Conservation (phyloP, 495 filamentous ascomycete genomes). For the Filosporella fistucella region DNA sequence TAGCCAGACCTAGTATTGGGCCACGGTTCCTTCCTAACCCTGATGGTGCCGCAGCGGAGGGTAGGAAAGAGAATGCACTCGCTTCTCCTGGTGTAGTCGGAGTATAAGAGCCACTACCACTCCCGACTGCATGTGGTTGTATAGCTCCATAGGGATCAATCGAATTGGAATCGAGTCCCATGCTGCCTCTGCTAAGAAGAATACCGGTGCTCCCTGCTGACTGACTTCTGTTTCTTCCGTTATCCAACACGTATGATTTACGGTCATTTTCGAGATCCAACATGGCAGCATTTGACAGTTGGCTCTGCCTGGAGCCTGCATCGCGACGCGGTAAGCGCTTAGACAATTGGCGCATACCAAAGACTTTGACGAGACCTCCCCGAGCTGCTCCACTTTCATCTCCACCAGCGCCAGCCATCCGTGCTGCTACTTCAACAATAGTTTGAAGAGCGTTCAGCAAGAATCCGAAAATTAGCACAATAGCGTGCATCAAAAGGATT, state of each 20-base stretch:
- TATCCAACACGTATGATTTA: constrained; percentile 59
- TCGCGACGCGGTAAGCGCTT: constrained; percentile 62
- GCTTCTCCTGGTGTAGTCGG: constrained; percentile 64
- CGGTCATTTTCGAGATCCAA: constrained; percentile 57
- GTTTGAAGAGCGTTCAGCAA: constrained; percentile 90
- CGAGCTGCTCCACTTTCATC: constrained; percentile 69
- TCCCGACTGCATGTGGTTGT: constrained; percentile 23
- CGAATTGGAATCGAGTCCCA: constrained; percentile 17
- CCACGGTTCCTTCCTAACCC: constrained; percentile 17
- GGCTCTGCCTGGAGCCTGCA: constrained; percentile 60
- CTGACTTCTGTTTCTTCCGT: constrained; percentile 69
- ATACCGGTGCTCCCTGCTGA: constrained; percentile 76
- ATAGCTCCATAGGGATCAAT: constrained; percentile 16
- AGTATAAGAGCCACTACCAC: constrained; percentile 52
- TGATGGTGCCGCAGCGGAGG: constrained; percentile 37
- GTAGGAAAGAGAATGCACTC: constrained; percentile 64
- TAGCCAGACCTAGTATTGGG: constrained; percentile 12
- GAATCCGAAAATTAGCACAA: constrained; percentile 89
- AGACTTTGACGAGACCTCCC: constrained; percentile 85
- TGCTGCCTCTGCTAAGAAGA: constrained; percentile 53
- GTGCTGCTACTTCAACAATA: constrained; percentile 77
- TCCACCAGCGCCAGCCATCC: constrained; percentile 74
- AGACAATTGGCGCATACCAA: constrained; percentile 89
- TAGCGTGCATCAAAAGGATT: constrained; percentile 80
- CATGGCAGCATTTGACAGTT: constrained; percentile 79